These are phyloP conservation scores for Ogataea dorogensis DNA, from an alignment of 805 yeast species.

Conservation along the genomic window DNA sequence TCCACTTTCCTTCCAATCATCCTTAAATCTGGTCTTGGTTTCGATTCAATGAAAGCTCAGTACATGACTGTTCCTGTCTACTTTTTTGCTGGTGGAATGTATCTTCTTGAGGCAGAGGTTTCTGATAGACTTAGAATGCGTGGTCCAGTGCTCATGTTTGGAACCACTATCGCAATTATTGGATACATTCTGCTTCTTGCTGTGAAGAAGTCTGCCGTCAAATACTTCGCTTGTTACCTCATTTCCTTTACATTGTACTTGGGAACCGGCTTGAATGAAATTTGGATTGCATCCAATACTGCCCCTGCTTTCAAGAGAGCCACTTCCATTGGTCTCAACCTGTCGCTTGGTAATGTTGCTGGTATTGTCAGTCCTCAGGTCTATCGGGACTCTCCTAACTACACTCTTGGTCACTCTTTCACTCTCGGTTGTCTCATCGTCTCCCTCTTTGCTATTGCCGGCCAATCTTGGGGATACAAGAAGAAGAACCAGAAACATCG, in stretches of 20 bases:
- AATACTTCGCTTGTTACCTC: conserved; percentile 19
- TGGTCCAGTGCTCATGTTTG: conserved; percentile 13
- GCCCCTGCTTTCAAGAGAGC: conserved; percentile 44
- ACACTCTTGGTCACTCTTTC: conserved; percentile 39
- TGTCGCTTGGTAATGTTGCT: conserved; percentile 43
- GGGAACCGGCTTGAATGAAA: conserved; percentile 8
- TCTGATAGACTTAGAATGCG: conserved; percentile 14
- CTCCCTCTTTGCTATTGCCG: conserved; percentile 1
- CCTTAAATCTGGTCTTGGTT: conserved; percentile 14
- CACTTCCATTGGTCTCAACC: conserved; percentile 42
- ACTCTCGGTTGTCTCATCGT: conserved; percentile 1
- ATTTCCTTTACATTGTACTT: conserved; percentile 5
- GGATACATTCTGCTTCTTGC: conserved; percentile 13
- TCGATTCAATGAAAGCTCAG: conserved; percentile 12
- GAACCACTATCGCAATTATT: conserved; percentile 9
- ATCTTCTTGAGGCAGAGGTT: conserved; percentile 7
- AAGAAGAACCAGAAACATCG: conserved; percentile 2
- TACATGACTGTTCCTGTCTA: conserved; percentile 18
- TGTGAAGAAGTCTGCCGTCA: conserved; percentile 16
- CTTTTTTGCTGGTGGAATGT: conserved; percentile 13
- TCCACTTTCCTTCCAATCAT: conserved; percentile 20
- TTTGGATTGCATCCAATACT: conserved; percentile 34
- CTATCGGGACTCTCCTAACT: conserved; percentile 38
- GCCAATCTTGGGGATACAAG: conserved; percentile 5
- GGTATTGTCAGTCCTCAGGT: conserved; percentile 47